Base-by-base conservation (phyloP, 768 basidiomycete species). In the Leccinellum rugosiceps region DNA sequence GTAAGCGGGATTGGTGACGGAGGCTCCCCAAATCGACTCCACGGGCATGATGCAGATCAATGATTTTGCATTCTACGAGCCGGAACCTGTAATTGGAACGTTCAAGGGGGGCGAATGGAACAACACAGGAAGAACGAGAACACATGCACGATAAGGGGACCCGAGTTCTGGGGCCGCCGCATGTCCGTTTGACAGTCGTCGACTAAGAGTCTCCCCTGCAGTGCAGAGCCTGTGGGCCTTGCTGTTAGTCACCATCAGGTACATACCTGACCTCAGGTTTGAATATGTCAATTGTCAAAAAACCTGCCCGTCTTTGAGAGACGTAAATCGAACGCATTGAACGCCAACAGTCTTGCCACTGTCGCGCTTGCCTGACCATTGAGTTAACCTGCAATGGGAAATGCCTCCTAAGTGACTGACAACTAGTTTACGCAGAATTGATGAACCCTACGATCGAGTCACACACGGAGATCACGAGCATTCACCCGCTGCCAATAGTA, bases 91-190 rank as follows among this genome's bases (percentile, higher is more conserved):
- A 43, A 43, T 46, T 55, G 52, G 25, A 68, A 70, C 68, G 68
- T 65, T 68, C 67, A 48, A 54, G 63, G 67, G 67, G n/a, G 44
- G 58, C 23, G 14, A 44, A 56, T 21, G 50, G 47, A 56, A 45
- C 45, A 28, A 50, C 50, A 53, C 50, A 55, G 59, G 52, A 34
- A 2, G 25, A 57, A 26, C 30, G 32, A 30, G n/a, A 31, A 50
- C 46, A 25, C 48, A 57, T 25, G 48, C 58, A 51, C 51, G 35
- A 53, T 32, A 30, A 38, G 41, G 41, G 19, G 53, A 58, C 17
- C 43, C 47, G 57, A 9, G 34, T 61, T 70, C 58, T 70, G 53
- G 67, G 67, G 67, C 61, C 3, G 57, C 67, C 67, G 48, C 67
- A 68, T 68, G 67, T 62, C 52, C 11, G 15, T 26, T 34, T 34